These are phyloP conservation scores for Purpureocillium lavendulum DNA, from an alignment of 2,329 filamentous ascomycete species.

Conservation along the genomic window DNA sequence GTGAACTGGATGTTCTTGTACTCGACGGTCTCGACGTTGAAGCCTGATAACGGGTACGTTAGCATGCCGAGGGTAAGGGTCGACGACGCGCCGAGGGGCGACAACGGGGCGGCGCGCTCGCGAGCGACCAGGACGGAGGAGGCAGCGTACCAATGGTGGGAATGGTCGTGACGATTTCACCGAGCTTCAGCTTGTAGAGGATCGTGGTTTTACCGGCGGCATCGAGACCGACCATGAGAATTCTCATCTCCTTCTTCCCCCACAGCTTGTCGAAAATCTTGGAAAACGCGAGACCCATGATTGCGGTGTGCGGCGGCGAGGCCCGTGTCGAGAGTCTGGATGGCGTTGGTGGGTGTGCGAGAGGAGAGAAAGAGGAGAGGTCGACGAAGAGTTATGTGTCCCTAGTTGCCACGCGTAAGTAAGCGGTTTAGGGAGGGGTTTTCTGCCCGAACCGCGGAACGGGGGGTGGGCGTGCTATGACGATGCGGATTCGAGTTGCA, in stretches of 20 bases:
- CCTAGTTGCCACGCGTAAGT: constrained; percentile 19
- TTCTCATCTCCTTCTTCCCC: constrained; percentile 99
- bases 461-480: not conserved
- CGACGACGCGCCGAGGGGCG: not conserved
- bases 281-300: constrained; percentile 97
- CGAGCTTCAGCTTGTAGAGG: constrained; percentile 99
- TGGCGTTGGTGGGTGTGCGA: constrained; percentile 5
- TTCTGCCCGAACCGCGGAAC: constrained; percentile 9
- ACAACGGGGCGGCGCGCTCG: not conserved
- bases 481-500: not conserved
- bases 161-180: constrained; percentile 98
- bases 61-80: not conserved
- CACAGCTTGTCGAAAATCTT: constrained; percentile 94
- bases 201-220: constrained; percentile 99
- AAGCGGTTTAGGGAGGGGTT: constrained; percentile 10
- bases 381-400: constrained; percentile 13
- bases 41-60: constrained; percentile 46
- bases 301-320: constrained; percentile 43
- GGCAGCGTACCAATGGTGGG: constrained; percentile 78
- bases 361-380: constrained; percentile 8
- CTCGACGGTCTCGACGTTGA: constrained; percentile 99
- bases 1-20: constrained; percentile 99
- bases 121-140: not conserved
- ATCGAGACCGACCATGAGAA: constrained; percentile 99
- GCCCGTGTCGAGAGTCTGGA: constrained; percentile 13